Evolutionary conservation across 2,329 filamentous ascomycete genomes (phyloP).

Genomic region (Ophiocordyceps camponoti-leonardi): DNA sequence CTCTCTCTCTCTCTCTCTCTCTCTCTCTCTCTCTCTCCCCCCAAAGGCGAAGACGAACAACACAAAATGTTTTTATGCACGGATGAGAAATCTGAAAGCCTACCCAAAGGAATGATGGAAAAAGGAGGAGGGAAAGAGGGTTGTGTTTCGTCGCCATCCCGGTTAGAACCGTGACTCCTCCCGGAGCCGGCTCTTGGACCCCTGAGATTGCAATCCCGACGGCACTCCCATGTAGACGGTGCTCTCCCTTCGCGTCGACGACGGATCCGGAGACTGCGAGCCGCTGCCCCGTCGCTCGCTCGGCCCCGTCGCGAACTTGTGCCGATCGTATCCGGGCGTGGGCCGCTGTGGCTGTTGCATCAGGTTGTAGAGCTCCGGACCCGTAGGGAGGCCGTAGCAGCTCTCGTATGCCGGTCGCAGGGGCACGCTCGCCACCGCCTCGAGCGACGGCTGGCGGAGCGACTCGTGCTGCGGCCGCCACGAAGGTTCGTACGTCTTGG

Average conservation of each 20-base stretch:
- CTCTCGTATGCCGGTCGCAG: slow-evolving; percentile 27
- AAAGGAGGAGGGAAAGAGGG: no score
- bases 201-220: slow-evolving; percentile 28
- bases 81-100: no score
- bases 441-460: slow-evolving; percentile 18
- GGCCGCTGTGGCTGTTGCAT: slow-evolving; percentile 6
- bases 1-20: no score
- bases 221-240: slow-evolving; percentile 36
- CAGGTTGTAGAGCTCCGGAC: slow-evolving; percentile 7
- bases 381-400: slow-evolving; percentile 14
- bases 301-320: slow-evolving; percentile 13
- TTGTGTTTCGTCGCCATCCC: no score
- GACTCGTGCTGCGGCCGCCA: slow-evolving; percentile 23
- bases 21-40: no score
- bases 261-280: slow-evolving; percentile 1
- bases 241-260: slow-evolving; percentile 34
- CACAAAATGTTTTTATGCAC: no score
- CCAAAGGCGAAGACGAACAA: no score
- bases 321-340: slow-evolving; percentile 20
- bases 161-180: slow-evolving; percentile 32
- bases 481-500: slow-evolving; percentile 1
- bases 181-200: slow-evolving; percentile 33
- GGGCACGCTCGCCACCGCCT: slow-evolving; percentile 11
- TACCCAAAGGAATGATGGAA: no score
- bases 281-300: slow-evolving; percentile 7